These are phyloP conservation scores for Lachancea cidri DNA, from an alignment of 805 yeast genomes.

Conservation along the genomic window DNA sequence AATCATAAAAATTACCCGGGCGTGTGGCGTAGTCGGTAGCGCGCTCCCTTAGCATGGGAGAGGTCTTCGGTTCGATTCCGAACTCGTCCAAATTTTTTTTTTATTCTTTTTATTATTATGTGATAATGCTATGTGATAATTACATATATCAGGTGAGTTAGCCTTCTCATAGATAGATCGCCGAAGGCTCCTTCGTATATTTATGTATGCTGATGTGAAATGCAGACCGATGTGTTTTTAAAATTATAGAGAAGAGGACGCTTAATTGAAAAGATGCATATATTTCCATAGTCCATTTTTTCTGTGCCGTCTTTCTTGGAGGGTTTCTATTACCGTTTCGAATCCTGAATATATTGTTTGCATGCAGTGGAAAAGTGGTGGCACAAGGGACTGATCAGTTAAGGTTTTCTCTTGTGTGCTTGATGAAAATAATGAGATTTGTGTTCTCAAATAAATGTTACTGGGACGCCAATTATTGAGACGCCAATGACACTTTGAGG, in stretches of 20 bases:
- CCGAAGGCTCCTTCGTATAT: no score
- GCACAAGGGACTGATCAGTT: neutral
- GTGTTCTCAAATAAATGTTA: no score
- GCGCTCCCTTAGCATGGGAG: constrained; percentile 71
- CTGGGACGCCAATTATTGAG: no score
- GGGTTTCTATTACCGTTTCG: neutral
- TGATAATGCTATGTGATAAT: no score
- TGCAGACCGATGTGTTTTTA: neutral
- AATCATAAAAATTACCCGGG: no score
- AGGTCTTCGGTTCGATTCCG: constrained; percentile 69
- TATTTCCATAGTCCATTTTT: neutral
- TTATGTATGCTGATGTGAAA: neutral
- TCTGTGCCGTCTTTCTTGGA: neutral
- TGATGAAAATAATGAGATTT: no score
- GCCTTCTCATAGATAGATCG: no score
- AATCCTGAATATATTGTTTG: neutral
- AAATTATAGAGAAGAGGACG: neutral
- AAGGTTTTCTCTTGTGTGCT: neutral
- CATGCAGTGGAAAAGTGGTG: neutral
- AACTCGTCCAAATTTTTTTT: constrained; percentile 9
- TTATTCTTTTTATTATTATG: no score
- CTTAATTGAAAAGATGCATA: neutral
- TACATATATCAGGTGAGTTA: no score
- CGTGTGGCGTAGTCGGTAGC: constrained; percentile 77
- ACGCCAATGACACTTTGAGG: constrained; percentile 3